Evolutionary conservation across 495 filamentous ascomycete species (phyloP), one percentile per base, ranked within the genome.

Genomic region (Aeminium ludgeri): DNA sequence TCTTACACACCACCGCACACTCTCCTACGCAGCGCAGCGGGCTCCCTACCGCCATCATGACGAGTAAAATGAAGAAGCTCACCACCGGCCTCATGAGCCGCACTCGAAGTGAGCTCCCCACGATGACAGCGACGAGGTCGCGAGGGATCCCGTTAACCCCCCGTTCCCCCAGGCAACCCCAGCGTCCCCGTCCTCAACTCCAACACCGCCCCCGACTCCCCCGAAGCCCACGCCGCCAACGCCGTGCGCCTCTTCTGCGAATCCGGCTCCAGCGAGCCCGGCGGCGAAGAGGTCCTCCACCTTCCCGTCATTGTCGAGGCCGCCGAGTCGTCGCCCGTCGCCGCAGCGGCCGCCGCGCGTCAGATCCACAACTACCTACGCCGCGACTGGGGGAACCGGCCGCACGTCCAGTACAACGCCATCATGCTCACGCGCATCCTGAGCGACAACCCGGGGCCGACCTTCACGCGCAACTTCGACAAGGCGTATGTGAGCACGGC

Each of bases 391-490:
- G 64, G 58, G 46, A 57, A 62, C 19, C 63, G 67, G 25, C 73
- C 76, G 15, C 71, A 80, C 43, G 72, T 75, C 30, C 89, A 96
- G 61, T 95, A 93, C 66, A 95, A 96, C 64, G 79, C 81, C 38
- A 79, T 96, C 50, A 99, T 96, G 91, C 68, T 99, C 36, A 71
- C 86, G 41, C 78, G 89, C 30, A 99, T 99, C 54, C 66, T 99
- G 27, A 66, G 70, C 41, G 86, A 96, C 56, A 95, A 99, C 58
- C 89, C 89, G 0, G 91, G 89, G 18, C 69, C 65, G 42, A 82
- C 75, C 12, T 96, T 99, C 56, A 89, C 86, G 8, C 69, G 78
- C 41, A 85, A 92, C 55, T 53, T 95, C 6, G 87, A 93, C 54
- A 56, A 66, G 43, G 85, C 86, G 50, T 96, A 95, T 53, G 67